These are phyloP conservation scores for Fusarium fujikuroi DNA, from an alignment of 2,329 filamentous ascomycete genomes.

Conservation along the genomic window DNA sequence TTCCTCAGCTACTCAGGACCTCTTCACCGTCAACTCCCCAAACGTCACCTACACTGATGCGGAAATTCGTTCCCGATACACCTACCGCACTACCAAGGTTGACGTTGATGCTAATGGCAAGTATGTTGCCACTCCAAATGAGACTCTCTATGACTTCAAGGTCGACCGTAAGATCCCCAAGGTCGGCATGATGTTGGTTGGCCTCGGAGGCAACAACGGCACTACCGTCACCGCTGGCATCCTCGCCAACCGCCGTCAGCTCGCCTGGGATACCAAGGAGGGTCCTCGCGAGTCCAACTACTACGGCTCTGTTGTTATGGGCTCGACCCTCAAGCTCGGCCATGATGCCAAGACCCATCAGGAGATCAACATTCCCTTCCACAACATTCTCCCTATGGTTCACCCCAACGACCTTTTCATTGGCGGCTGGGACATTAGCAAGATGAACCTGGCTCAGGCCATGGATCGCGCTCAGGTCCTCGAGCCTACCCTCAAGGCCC, in stretches of 20 bases:
- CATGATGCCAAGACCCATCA: constrained; percentile 83
- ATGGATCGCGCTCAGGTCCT: constrained; percentile 97
- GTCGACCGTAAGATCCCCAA: constrained; percentile 93
- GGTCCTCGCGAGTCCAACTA: constrained; percentile 89
- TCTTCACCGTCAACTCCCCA: constrained; percentile 90
- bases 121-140: constrained; percentile 84
- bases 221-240: constrained; percentile 97
- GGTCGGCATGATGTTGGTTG: constrained; percentile 96
- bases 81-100: constrained; percentile 93
- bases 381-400: constrained; percentile 93
- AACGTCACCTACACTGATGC: constrained; percentile 91
- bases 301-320: constrained; percentile 98
- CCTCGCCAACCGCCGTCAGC: constrained; percentile 88
- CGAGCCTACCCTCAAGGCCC: constrained; percentile 90
- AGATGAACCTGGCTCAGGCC: constrained; percentile 85
- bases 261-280: constrained; percentile 94
- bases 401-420: constrained; percentile 96
- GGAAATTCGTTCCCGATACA: constrained; percentile 93
- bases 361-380: constrained; percentile 97
- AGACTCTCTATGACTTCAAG: constrained; percentile 97
- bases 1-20: constrained; percentile 62
- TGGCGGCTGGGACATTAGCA: constrained; percentile 97
- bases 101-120: constrained; percentile 76
- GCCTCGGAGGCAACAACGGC: constrained; percentile 98
- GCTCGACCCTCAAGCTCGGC: constrained; percentile 96